Conservation (phyloP, 2,329 filamentous ascomycete species). For the Fusarium albidum region DNA sequence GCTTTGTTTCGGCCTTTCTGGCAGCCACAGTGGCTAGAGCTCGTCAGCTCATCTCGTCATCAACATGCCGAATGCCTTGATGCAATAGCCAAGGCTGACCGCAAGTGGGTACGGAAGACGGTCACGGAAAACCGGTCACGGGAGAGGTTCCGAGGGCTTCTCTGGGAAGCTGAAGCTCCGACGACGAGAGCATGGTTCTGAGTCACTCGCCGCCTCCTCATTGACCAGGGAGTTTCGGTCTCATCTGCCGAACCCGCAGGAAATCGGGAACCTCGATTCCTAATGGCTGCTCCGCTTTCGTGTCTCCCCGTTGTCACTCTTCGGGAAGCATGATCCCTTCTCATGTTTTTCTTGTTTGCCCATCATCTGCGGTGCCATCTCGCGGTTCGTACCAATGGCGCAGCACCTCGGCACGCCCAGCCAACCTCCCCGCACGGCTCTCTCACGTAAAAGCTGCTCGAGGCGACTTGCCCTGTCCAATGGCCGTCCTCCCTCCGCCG, state of each 20-base stretch:
- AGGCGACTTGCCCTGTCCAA: conserved; percentile 22
- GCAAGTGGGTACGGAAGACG: conserved; percentile 27
- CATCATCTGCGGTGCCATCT: conserved; percentile 19
- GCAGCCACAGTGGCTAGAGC: conserved; percentile 5
- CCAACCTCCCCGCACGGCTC: conserved; percentile 22
- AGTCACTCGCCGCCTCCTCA: conserved; percentile 25
- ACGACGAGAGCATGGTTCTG: conserved; percentile 12
- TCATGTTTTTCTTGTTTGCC: conserved; percentile 14
- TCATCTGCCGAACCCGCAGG: conserved; percentile 33
- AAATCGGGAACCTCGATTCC: not conserved
- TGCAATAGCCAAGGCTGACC: not conserved
- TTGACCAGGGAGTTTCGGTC: conserved; percentile 23
- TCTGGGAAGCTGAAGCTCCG: not conserved
- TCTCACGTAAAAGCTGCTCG: conserved; percentile 22
- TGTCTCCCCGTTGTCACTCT: conserved; percentile 18
- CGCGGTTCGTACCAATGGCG: conserved; percentile 35
- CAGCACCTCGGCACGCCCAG: conserved; percentile 32
- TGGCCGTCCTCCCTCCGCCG: conserved; percentile 17
- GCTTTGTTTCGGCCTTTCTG: conserved; percentile 5
- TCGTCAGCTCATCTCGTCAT: no score
- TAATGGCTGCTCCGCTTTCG: conserved; percentile 16
- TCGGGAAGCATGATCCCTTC: conserved; percentile 9
- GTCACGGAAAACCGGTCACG: conserved; percentile 9
- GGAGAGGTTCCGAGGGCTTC: conserved; percentile 27
- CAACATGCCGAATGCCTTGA: conserved; percentile 12